These are phyloP conservation scores for Fraxinus cuspidata DNA, from an alignment of 257 asterid genomes.

Conservation along the genomic window DNA sequence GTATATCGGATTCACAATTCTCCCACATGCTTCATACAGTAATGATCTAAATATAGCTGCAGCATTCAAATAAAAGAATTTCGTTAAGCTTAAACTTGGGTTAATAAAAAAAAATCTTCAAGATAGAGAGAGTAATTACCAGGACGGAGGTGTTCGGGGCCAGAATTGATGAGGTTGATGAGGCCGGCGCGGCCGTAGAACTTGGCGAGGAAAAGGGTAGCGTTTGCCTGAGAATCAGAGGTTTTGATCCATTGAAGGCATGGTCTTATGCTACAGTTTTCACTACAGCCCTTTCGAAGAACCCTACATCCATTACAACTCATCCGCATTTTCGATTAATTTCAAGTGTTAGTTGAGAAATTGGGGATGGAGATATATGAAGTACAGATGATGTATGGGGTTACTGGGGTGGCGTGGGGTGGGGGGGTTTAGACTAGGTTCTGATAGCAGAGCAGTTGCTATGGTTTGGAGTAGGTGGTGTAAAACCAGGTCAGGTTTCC, in stretches of 20 bases:
- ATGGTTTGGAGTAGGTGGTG: conserved; percentile 34
- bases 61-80: not conserved
- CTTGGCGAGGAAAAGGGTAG: conserved; percentile 84
- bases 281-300: conserved; percentile 78
- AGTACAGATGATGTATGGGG: not conserved
- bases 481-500: conserved; percentile 37
- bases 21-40: conserved; percentile 80
- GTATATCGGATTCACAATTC: conserved; percentile 77
- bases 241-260: conserved; percentile 75
- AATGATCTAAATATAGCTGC: conserved; percentile 76
- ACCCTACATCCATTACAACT: conserved; percentile 94
- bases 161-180: conserved; percentile 75
- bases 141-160: conserved; percentile 72
- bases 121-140: conserved; percentile 32
- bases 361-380: not conserved
- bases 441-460: conserved; percentile 31
- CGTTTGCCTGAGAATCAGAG: conserved; percentile 74
- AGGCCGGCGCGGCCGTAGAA: conserved; percentile 95
- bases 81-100: not conserved
- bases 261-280: conserved; percentile 67
- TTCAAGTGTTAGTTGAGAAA: not conserved
- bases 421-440: conserved; percentile 31
- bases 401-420: not conserved
- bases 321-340: conserved; percentile 48
- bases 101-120: too few species aligned